Evolutionary conservation across 1,284 basidiomycete species (phyloP).

Genomic region (Xerocomus nothofagi): DNA sequence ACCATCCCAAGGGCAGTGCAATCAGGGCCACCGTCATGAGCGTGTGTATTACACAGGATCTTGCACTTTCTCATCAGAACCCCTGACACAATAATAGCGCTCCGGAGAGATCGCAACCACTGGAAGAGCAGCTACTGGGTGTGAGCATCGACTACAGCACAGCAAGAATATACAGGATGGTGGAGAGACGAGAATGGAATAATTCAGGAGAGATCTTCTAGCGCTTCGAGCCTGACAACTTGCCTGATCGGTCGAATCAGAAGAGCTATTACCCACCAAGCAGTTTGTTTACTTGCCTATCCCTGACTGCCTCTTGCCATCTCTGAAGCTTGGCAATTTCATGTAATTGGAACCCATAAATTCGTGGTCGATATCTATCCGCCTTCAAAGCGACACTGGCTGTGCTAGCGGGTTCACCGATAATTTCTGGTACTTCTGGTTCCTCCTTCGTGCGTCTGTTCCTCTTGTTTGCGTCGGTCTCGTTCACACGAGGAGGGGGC

Average conservation of each 20-base stretch:
- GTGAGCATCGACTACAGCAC: constrained; percentile 7
- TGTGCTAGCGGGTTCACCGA: constrained; percentile 68
- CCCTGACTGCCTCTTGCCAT: constrained; percentile 90
- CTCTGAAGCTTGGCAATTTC: constrained; percentile 90
- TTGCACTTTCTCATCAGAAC: constrained; percentile 3
- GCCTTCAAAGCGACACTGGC: constrained; percentile 82
- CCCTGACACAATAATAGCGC: not conserved
- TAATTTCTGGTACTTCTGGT: constrained; percentile 50
- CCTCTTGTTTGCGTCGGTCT: constrained; percentile 40
- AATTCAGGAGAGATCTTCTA: constrained; percentile 34
- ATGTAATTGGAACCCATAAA: constrained; percentile 93
- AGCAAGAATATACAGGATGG: constrained; percentile 4
- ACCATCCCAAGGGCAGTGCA: not conserved
- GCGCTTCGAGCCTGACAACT: constrained; percentile 30
- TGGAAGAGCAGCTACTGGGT: not conserved
- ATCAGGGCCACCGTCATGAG: not conserved
- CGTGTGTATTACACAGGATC: not conserved
- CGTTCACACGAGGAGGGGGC: constrained; percentile 27
- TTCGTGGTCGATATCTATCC: constrained; percentile 85
- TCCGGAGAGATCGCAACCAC: not conserved
- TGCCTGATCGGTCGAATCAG: constrained; percentile 27
- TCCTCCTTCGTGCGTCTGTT: constrained; percentile 53
- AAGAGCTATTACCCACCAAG: not conserved
- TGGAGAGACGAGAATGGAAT: not conserved
- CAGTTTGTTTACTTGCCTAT: constrained; percentile 56